Percentiles rank a stretch among this genome's conserved stretches.
Conservation (phyloP, 805 yeast genomes). For the Saccharomyces eubayanus region DNA sequence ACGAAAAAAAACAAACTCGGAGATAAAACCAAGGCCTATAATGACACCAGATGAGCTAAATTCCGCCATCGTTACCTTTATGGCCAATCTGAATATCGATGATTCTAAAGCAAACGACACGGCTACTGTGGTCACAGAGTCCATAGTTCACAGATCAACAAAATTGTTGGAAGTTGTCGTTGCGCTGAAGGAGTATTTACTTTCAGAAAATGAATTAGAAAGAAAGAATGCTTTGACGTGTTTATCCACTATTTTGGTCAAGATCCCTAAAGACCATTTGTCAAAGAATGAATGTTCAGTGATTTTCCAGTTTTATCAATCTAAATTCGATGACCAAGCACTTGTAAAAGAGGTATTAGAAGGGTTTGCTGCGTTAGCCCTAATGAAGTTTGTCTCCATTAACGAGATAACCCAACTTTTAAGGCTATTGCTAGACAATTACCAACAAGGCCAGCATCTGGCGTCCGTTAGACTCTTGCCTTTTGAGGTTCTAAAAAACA, state of each 20-base stretch:
- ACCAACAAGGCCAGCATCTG: slow-evolving; percentile 48
- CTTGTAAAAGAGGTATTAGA: slow-evolving; percentile 44
- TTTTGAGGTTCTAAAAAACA: slow-evolving; percentile 40
- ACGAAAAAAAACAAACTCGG: neutral
- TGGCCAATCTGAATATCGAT: slow-evolving; percentile 35
- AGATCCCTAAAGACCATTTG: slow-evolving; percentile 27
- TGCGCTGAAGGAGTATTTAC: slow-evolving; percentile 51
- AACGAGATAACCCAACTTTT: slow-evolving; percentile 35
- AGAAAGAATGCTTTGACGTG: slow-evolving; percentile 44
- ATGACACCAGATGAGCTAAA: neutral
- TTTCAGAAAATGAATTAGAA: slow-evolving; percentile 47
- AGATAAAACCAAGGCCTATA: neutral
- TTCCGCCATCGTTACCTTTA: slow-evolving; percentile 21
- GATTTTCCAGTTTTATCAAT: slow-evolving; percentile 44
- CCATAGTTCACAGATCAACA: slow-evolving; percentile 18
- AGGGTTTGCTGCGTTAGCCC: slow-evolving; percentile 46
- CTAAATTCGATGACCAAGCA: slow-evolving; percentile 58
- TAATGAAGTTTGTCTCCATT: slow-evolving; percentile 42
- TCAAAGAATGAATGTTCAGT: slow-evolving; percentile 35
- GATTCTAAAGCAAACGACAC: slow-evolving; percentile 25
- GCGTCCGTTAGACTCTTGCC: slow-evolving; percentile 57
- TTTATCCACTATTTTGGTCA: slow-evolving; percentile 33
- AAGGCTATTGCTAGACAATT: slow-evolving; percentile 31
- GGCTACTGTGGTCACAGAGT: slow-evolving; percentile 25
- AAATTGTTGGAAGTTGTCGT: slow-evolving; percentile 47